A percentile compares a stretch with the other conserved stretches of the same genome.
Evolutionary conservation across 495 filamentous ascomycete genomes (phyloP).

Genomic region (Aspergillus kassunensis): DNA sequence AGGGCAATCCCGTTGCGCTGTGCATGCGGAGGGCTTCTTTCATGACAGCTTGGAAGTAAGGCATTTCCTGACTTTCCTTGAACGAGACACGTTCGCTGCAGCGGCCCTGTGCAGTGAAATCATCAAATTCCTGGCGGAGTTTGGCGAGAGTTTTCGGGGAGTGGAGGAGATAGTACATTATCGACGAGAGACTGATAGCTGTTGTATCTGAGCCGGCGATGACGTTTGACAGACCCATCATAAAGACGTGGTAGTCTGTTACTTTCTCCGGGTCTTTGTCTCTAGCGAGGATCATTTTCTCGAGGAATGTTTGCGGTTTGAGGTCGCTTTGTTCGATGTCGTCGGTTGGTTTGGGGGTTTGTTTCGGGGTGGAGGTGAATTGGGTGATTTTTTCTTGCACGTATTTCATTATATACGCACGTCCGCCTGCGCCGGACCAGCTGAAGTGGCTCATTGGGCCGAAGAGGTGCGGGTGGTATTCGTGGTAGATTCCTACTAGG

Average conservation of each 20-base stretch:
- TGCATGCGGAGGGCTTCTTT: conserved; percentile 44
- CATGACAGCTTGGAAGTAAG: conserved; percentile 46
- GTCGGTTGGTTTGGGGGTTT: no score
- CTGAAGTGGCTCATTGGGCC: conserved; percentile 33
- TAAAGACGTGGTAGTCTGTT: conserved; percentile 46
- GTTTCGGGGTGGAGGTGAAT: conserved; percentile 23
- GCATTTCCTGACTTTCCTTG: conserved; percentile 48
- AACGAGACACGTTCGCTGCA: conserved; percentile 35
- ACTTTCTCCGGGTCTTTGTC: conserved; percentile 54
- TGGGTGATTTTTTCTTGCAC: conserved; percentile 40
- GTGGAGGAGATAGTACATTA: conserved; percentile 49
- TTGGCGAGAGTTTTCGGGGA: conserved; percentile 32
- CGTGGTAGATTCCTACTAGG: conserved; percentile 44
- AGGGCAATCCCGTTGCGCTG: conserved; percentile 34
- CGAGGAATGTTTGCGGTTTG: conserved; percentile 46
- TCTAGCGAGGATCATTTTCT: conserved; percentile 54
- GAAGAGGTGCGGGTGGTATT: conserved; percentile 43
- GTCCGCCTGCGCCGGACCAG: conserved; percentile 38
- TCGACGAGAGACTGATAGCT: conserved; percentile 44
- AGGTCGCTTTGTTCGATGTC: conserved; percentile 24
- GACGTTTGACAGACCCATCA: conserved; percentile 49
- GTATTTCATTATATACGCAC: conserved; percentile 41
- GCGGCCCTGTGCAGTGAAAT: conserved; percentile 24
- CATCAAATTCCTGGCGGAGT: conserved; percentile 44
- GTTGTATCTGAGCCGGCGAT: conserved; percentile 55